Percentiles rank a stretch among this genome's conserved stretches.
phyloP scores from a whole-genome alignment of 345 rosid genomes.

The Eutrema yunnanense region DNA sequence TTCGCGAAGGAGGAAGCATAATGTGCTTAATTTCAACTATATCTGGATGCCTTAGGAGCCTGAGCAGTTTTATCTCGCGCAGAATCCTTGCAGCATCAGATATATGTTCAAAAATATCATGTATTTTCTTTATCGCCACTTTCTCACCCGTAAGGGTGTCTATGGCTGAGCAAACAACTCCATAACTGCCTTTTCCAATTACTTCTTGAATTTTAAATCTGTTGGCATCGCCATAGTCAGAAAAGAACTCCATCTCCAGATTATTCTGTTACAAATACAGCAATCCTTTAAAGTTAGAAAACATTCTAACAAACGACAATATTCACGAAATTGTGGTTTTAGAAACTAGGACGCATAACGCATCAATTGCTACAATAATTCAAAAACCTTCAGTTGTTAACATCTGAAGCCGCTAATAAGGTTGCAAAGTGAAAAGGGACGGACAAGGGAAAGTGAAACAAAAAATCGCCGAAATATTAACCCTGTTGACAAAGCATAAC shows the following conservation, averaged over 20 bases:
- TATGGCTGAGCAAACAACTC: slow-evolving; percentile 88
- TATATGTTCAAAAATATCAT: slow-evolving; percentile 83
- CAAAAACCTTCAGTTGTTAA: neutral
- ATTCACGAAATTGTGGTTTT: neutral
- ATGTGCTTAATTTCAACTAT: slow-evolving; percentile 94
- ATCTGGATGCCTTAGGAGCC: slow-evolving; percentile 85
- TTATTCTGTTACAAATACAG: slow-evolving; percentile 46
- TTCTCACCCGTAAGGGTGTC: slow-evolving; percentile 81
- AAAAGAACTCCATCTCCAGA: slow-evolving; percentile 78
- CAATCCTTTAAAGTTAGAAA: neutral
- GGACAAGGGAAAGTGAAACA: too few species aligned
- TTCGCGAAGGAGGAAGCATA: slow-evolving; percentile 88
- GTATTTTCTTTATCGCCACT: slow-evolving; percentile 89
- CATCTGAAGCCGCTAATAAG: too few species aligned
- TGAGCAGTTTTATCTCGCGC: slow-evolving; percentile 82
- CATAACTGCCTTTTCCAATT: slow-evolving; percentile 91
- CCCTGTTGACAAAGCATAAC: too few species aligned
- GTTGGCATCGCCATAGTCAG: slow-evolving; percentile 89
- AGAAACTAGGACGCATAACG: neutral
- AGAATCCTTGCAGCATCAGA: slow-evolving; percentile 92
- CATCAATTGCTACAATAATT: neutral
- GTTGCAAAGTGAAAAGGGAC: too few species aligned
- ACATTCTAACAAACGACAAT: neutral
- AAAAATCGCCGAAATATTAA: too few species aligned
- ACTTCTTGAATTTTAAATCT: slow-evolving; percentile 86